phyloP scores from a whole-genome alignment of 2,329 filamentous ascomycete genomes.

The Xylaria sp. region DNA sequence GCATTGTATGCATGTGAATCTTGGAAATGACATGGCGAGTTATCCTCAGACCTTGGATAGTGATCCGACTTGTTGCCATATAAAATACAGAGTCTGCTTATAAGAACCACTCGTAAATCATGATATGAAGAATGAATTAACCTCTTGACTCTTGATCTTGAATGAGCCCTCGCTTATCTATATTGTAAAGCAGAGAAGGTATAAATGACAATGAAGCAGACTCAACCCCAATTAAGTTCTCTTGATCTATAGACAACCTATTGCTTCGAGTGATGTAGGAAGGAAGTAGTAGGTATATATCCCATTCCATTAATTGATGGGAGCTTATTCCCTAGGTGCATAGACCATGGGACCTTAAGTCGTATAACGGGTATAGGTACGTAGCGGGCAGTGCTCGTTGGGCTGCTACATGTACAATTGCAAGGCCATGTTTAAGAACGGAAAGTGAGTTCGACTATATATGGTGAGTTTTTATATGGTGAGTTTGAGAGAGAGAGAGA shows the following conservation, averaged over 20 bases:
- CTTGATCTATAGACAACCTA: background rate
- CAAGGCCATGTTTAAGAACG: background rate
- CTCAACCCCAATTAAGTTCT: background rate
- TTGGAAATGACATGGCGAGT: slow-evolving; percentile 24
- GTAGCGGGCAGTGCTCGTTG: background rate
- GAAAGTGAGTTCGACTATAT: too few relatives aligned
- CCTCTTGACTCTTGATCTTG: background rate
- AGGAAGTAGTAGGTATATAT: background rate
- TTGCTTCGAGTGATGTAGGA: background rate
- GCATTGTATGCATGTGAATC: slow-evolving; percentile 29
- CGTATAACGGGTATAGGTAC: background rate
- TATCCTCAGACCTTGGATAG: background rate
- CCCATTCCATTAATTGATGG: background rate
- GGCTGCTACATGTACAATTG: background rate
- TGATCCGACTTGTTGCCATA: background rate
- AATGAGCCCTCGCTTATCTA: background rate
- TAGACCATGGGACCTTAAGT: background rate
- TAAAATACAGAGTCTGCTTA: background rate
- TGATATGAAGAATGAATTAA: background rate
- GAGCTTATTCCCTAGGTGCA: slow-evolving; percentile 5
- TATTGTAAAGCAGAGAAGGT: background rate
- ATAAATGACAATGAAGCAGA: background rate
- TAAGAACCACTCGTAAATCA: background rate
- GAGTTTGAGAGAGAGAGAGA: too few relatives aligned
- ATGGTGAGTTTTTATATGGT: too few relatives aligned